Evolutionary conservation across 345 rosid genomes (phyloP), one percentile per base, ranked within the genome.

Genomic region (Jatropha curcas): DNA sequence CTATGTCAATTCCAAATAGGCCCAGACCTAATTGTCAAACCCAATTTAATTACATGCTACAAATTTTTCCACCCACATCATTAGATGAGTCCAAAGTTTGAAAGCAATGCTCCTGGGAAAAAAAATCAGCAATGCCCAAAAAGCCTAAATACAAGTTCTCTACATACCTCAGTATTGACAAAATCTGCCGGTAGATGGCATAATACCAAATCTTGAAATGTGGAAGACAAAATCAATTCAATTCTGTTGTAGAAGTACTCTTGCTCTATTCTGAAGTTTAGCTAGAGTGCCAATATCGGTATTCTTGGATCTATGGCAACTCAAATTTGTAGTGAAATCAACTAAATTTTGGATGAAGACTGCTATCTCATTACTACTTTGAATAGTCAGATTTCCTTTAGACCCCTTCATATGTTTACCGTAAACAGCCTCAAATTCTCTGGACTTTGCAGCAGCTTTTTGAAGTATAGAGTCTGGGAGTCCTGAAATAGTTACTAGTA

Each of bases 381-480:
- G 77, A n/a, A n/a, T 52, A 25, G 34, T 30, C 41, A 37, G 58
- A 2, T 62, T 74, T 5, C 65, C 70, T 70, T 70, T 74, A 7
- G 53, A 46, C 31, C 68, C 69, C 68, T 79, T 78, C 25, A 46
- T 60, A n/a, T 65, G 80, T 62, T 71, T 77, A 76, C 90, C 97
- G 30, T 88, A 87, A 8, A 76, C 57, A 45, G 81, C 82, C 79
- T 91, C 98, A 67, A 95, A 91, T 66, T 89, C 90, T 77, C 72
- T 75, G 43, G 98, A 95, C 78, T 88, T 93, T 0, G 59, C 64
- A 74, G 88, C 86, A 27, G 99, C 98, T 34, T 85, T 85, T 71
- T 71, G 61, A 31, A 92, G 96, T 65, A 92, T 86, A 16, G 77
- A 67, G 25, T 86, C 84, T 0, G 99, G 96, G 46, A 95, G 82